A percentile compares a stretch with the other conserved stretches of the same genome.
phyloP scores from a whole-genome alignment of 2,329 filamentous ascomycete species.

The Fusarium concolor region DNA sequence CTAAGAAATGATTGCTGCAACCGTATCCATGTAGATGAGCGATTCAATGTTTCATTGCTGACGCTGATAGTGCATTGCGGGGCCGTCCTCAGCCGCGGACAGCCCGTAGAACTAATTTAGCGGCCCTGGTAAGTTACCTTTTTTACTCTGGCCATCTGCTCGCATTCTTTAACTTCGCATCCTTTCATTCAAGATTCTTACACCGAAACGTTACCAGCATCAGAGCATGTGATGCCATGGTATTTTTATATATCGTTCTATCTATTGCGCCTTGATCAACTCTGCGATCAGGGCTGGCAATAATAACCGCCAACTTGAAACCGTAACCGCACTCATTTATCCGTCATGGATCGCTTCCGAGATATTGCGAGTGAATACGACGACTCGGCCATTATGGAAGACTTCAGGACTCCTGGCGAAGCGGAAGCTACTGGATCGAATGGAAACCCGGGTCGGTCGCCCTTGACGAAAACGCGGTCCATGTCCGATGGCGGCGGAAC shows the following conservation, averaged over 20 bases:
- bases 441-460: conserved; percentile 50
- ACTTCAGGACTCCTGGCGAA: conserved; percentile 34
- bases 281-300: conserved; percentile 34
- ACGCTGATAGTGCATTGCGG: conserved; percentile 20
- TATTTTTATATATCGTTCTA: conserved; percentile 1
- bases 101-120: conserved; percentile 30
- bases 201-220: background rate
- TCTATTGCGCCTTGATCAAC: conserved; percentile 38
- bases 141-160: conserved; percentile 33
- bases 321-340: conserved; percentile 1
- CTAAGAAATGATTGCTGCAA: background rate
- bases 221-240: conserved; percentile 36
- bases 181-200: conserved; percentile 16
- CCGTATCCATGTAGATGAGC: conserved; percentile 5
- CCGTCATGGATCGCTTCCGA: conserved; percentile 40
- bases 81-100: conserved; percentile 24
- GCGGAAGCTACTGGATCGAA: conserved; percentile 26
- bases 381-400: conserved; percentile 52
- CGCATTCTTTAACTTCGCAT: conserved; percentile 35
- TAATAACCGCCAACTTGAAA: conserved; percentile 5
- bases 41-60: conserved; percentile 14
- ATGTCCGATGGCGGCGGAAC: conserved; percentile 72
- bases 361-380: conserved; percentile 42
- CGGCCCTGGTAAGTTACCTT: conserved; percentile 20
- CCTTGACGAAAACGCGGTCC: conserved; percentile 68